These are phyloP conservation scores for Diaporthe sp. DNA, from an alignment of 2,329 filamentous ascomycete genomes.

Conservation along the genomic window DNA sequence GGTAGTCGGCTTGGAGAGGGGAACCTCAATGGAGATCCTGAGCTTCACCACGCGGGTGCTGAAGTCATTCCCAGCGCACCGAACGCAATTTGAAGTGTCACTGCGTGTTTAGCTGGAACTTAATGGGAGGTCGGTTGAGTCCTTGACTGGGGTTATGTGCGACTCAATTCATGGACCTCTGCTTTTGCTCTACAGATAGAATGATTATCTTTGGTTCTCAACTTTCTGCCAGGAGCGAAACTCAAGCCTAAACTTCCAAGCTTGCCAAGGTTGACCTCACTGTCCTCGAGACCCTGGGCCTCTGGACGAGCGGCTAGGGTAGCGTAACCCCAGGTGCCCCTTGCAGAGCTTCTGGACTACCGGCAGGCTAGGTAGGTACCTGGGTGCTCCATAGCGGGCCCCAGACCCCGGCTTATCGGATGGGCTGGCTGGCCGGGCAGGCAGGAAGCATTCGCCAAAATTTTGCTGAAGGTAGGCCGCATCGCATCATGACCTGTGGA, in stretches of 20 bases:
- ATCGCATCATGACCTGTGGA: conserved; percentile 4
- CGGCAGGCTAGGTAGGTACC: background rate
- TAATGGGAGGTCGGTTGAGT: background rate
- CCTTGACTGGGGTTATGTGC: background rate
- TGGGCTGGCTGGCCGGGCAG: conserved; percentile 3
- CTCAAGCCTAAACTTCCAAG: background rate
- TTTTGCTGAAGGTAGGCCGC: conserved; percentile 6
- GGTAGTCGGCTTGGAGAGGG: conserved; percentile 5
- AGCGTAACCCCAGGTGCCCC: conserved; percentile 1
- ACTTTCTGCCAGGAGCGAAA: background rate
- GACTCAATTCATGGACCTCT: background rate
- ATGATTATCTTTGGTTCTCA: background rate
- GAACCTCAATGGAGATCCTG: background rate
- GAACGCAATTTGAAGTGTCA: background rate
- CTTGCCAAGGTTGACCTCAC: conserved; percentile 17
- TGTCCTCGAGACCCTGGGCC: conserved; percentile 10
- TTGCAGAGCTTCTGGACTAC: conserved; percentile 5
- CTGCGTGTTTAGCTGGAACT: background rate
- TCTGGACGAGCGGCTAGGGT: background rate
- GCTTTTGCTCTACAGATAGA: background rate
- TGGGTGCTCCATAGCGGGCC: background rate
- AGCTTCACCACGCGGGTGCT: conserved; percentile 7
- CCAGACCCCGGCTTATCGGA: conserved; percentile 18
- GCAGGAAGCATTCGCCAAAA: conserved; percentile 6
- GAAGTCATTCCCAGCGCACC: conserved; percentile 17